phyloP scores from a whole-genome alignment of 208 protist genomes.

The Crithidia mellificae region DNA sequence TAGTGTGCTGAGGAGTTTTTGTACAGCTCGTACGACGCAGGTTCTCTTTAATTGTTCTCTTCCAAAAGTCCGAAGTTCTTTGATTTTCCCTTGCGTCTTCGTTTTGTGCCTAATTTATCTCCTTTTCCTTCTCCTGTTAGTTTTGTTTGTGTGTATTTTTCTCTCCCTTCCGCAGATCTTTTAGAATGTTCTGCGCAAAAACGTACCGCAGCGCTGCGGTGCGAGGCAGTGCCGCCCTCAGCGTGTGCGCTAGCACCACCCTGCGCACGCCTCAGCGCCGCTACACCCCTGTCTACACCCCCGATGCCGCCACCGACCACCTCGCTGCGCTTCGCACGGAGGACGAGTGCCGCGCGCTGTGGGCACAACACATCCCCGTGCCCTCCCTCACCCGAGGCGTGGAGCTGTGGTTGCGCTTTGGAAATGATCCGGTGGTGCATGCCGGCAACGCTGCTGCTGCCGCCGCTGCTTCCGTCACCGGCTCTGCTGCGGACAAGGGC shows the following conservation, averaged over 20 bases:
- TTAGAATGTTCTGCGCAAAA: conserved; percentile 5
- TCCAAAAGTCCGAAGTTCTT: too few relatives aligned
- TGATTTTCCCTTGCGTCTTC: too few relatives aligned
- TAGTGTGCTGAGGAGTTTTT: too few relatives aligned
- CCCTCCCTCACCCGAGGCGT: conserved; percentile 43
- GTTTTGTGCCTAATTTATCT: too few relatives aligned
- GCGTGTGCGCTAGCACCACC: neutral
- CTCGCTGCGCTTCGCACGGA: conserved; percentile 40
- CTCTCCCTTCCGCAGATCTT: too few relatives aligned
- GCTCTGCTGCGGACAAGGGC: too few relatives aligned
- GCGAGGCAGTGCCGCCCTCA: neutral
- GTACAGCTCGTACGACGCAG: too few relatives aligned
- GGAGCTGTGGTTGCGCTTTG: conserved; percentile 80
- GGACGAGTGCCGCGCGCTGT: conserved; percentile 72
- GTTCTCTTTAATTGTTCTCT: too few relatives aligned
- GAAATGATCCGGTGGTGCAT: conserved; percentile 88
- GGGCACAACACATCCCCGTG: conserved; percentile 47
- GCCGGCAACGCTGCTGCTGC: conserved; percentile 33
- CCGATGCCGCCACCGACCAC: conserved; percentile 45
- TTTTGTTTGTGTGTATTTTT: too few relatives aligned
- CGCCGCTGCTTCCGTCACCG: too few relatives aligned
- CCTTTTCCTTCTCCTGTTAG: too few relatives aligned
- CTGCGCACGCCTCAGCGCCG: conserved; percentile 24
- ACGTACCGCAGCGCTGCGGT: neutral
- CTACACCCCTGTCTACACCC: conserved; percentile 82